Base-by-base conservation (phyloP, 176 grass and related monocot species). In the Ampelocalamus luodianensis region DNA sequence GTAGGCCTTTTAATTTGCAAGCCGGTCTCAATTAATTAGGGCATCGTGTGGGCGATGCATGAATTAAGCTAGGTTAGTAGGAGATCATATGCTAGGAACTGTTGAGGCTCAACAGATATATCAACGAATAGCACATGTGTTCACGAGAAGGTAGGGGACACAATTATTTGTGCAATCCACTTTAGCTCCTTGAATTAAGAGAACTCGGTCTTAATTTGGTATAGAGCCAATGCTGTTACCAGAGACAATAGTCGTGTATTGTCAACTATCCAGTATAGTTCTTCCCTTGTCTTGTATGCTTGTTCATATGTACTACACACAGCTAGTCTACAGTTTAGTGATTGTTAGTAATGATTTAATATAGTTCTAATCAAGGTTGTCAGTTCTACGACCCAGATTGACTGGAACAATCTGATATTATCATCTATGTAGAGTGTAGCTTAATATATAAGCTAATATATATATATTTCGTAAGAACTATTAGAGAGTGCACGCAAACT, bases 61-160 rank as follows among this genome's bases (percentile, higher is more conserved):
- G 76, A 78, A 56, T 10, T 59, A 59, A 43, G 23, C 39, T 20
- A 78, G 23, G 14, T 59, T 3, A 20, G 23, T 45, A 27, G 23
- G 60, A 79, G 66, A 44, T 73, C 27, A 18, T 40, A 76, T 85
- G 42, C 50, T 61, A 27, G 14, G 24, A 85, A 54, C 54, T 76
- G 78, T 77, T 71, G 23, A 75, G 77, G 55, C 71, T 44, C 77
- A 83, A 64, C 71, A 62, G 34, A 58, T 63, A 29, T 29, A n/a
- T 34, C 12, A 22, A 37, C 72, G 24, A 76, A 76, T 72, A 37
- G 26, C 81, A 84, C 87, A 72, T 84, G 87, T 67, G 56, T 64
- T 63, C 45, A n/a, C 5, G 10, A 65, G 77, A 81, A 71, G 64
- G 62, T 81, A 85, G 83, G 88, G 83, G 26, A 69, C 88, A 85